Percentiles rank a stretch among this genome's conserved stretches.
These are phyloP conservation scores for Mycena pura DNA, from an alignment of 768 basidiomycete species.

Conservation along the genomic window DNA sequence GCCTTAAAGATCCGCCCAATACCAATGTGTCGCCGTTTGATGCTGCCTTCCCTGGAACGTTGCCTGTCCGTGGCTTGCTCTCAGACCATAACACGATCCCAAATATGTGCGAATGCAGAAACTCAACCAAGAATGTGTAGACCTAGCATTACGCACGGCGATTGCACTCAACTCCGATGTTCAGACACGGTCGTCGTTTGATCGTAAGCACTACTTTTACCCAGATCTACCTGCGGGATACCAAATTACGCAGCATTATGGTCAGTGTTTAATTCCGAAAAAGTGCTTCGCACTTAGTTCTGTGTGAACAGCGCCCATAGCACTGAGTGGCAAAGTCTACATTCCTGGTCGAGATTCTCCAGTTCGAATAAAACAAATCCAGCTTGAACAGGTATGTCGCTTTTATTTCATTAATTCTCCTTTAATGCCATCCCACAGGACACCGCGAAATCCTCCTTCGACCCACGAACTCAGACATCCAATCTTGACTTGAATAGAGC, in stretches of 20 bases:
- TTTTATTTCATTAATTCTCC: neutral
- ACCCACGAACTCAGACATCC: constrained; percentile 55
- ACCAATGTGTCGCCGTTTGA: constrained; percentile 79
- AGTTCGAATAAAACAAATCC: constrained; percentile 93
- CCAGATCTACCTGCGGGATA: constrained; percentile 93
- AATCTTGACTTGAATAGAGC: constrained; percentile 91
- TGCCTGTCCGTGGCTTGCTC: constrained; percentile 68
- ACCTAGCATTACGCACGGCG: constrained; percentile 82
- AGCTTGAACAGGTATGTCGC: constrained; percentile 87
- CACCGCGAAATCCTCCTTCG: constrained; percentile 84
- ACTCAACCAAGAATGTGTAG: constrained; percentile 73
- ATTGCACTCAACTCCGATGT: constrained; percentile 74
- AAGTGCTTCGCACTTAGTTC: neutral
- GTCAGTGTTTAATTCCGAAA: constrained; percentile 44
- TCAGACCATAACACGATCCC: neutral
- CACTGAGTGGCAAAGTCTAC: constrained; percentile 65
- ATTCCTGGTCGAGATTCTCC: constrained; percentile 46
- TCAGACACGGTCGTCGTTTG: constrained; percentile 80
- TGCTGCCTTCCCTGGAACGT: constrained; percentile 90
- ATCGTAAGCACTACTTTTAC: constrained; percentile 98
- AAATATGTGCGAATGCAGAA: constrained; percentile 43
- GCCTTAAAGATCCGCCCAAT: constrained; percentile 64
- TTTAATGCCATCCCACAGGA: constrained; percentile 57
- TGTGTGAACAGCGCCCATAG: constrained; percentile 74
- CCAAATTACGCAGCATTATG: constrained; percentile 97